Evolutionary conservation across 352 stramenopile genomes (phyloP).

Genomic region (Achlya hypogyna): DNA sequence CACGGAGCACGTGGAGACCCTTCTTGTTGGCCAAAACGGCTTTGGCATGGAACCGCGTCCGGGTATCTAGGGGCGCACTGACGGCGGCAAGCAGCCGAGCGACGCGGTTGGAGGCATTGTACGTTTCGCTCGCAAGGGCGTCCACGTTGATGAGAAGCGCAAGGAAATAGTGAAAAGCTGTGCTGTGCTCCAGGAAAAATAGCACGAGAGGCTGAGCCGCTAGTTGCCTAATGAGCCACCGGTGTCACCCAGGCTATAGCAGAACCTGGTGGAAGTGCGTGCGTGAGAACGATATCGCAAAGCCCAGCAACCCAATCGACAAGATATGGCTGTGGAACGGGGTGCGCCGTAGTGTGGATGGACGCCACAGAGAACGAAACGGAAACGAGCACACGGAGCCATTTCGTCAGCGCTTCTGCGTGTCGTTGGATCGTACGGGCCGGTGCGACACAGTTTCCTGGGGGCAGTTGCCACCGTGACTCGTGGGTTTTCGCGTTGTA

Average conservation of each 20-base stretch:
- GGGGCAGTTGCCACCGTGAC: background rate
- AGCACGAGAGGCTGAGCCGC: background rate
- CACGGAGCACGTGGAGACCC: background rate
- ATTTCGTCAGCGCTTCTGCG: background rate
- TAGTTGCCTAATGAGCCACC: too few species aligned
- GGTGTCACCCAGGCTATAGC: too few species aligned
- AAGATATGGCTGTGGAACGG: background rate
- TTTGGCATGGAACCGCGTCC: background rate
- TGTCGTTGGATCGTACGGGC: background rate
- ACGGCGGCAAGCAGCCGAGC: background rate
- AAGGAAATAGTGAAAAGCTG: background rate
- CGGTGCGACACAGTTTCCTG: background rate
- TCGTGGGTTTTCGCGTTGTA: background rate
- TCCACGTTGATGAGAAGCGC: background rate
- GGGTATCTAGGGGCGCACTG: background rate
- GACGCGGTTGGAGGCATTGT: background rate
- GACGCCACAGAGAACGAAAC: background rate
- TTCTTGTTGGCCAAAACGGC: background rate
- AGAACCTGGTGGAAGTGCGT: background rate
- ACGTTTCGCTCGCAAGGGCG: background rate
- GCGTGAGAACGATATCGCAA: background rate
- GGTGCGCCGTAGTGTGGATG: background rate
- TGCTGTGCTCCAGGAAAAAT: background rate
- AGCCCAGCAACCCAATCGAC: background rate
- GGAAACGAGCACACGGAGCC: background rate